A percentile compares a stretch with the other conserved stretches of the same genome.
Conservation (phyloP, 139 green algal genomes). For the Volvox reticuliferus region DNA sequence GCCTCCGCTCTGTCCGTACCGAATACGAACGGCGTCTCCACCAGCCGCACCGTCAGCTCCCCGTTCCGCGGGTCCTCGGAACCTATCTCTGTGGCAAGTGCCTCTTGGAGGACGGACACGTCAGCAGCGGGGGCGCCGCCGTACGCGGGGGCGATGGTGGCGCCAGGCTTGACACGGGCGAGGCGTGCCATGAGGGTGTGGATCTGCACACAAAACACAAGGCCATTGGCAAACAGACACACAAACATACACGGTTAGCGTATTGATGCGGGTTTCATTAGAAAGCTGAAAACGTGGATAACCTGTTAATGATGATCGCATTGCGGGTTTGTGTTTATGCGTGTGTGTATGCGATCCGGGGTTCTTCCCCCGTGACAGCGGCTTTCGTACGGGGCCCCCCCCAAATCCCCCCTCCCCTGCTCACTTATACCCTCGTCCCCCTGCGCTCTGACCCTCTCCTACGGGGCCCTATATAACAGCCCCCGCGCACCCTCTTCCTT, state of each 20-base stretch:
- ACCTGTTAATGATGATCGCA: too few relatives aligned
- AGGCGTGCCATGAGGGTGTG: conserved; percentile 37
- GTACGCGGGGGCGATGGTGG: background rate
- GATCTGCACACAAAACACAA: background rate
- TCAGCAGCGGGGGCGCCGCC: background rate
- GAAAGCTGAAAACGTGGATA: too few relatives aligned
- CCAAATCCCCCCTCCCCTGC: background rate
- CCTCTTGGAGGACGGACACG: background rate
- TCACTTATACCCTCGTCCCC: too few relatives aligned
- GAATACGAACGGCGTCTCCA: conserved; percentile 59
- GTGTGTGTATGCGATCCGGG: too few relatives aligned
- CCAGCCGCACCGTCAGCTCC: conserved; percentile 66
- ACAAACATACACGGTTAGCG: too few relatives aligned
- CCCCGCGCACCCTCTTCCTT: background rate
- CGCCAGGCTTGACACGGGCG: background rate
- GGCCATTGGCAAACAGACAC: too few relatives aligned
- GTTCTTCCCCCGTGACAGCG: too few relatives aligned
- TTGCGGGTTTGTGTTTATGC: too few relatives aligned
- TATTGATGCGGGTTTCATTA: too few relatives aligned
- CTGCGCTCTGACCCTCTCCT: too few relatives aligned
- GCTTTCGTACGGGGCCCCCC: background rate
- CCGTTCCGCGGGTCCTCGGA: conserved; percentile 81
- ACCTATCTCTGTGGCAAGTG: conserved; percentile 65
- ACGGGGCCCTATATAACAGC: background rate
- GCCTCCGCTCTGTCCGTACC: conserved; percentile 38